A percentile compares a stretch with the other conserved stretches of the same genome.
Evolutionary conservation across 2,329 filamentous ascomycete species (phyloP).

Genomic region (Fusarium pseudograminearum): DNA sequence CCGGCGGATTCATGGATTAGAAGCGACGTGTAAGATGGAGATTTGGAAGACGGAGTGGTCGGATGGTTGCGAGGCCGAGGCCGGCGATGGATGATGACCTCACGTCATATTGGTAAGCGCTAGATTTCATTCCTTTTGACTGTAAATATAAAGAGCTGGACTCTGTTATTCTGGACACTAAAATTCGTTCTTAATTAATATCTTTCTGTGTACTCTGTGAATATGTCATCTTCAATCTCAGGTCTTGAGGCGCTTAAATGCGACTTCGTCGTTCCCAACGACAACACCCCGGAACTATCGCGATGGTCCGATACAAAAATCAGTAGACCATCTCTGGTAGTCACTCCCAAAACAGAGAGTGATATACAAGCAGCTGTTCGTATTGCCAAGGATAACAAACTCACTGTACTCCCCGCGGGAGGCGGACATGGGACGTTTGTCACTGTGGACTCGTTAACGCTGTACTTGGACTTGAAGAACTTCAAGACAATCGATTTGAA

Average conservation of each 20-base stretch:
- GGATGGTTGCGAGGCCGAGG: background rate
- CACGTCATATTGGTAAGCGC: slow-evolving; percentile 28
- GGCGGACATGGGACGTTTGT: slow-evolving; percentile 51
- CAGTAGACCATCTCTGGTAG: slow-evolving; percentile 44
- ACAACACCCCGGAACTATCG: background rate
- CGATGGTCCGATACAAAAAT: slow-evolving; percentile 52
- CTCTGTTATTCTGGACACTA: fast-evolving
- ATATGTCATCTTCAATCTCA: slow-evolving; percentile 15
- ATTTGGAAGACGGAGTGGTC: background rate
- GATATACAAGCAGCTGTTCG: slow-evolving; percentile 48
- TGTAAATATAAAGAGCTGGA: background rate
- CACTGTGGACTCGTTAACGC: slow-evolving; percentile 41
- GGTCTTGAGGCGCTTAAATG: slow-evolving; percentile 20
- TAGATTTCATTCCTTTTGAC: background rate
- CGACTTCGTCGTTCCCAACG: background rate
- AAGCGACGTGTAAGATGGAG: background rate
- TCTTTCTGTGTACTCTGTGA: background rate
- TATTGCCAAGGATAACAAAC: slow-evolving; percentile 46
- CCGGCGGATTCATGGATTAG: slow-evolving; percentile 30
- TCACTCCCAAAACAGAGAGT: slow-evolving; percentile 45
- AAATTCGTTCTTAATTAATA: background rate
- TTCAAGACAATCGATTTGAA: slow-evolving; percentile 50
- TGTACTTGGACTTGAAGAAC: slow-evolving; percentile 52
- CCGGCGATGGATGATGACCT: background rate
- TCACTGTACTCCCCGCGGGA: slow-evolving; percentile 47